Base-by-base conservation (phyloP, 2,329 filamentous ascomycete species). In the Daldinia sp. region DNA sequence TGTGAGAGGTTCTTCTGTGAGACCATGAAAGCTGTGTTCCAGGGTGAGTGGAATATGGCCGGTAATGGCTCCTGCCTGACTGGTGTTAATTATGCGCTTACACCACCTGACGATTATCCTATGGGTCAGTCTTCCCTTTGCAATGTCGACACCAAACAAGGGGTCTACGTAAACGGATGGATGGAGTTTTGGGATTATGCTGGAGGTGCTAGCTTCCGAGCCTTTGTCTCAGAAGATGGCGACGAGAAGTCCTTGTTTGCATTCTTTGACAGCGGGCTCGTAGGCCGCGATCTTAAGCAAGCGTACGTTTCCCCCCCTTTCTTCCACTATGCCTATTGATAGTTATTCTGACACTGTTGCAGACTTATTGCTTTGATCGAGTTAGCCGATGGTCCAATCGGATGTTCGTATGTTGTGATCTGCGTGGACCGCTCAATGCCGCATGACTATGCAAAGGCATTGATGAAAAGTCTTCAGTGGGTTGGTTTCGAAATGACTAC, bases 1-100 rank as follows among this genome's bases (percentile, higher is more conserved):
- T 97, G 94, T 97, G 94, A 97, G 94, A 98, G 94, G 88, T 95
- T 97, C 91, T 97, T 97, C 89, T 97, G 94, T 86, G 93, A 95
- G 91, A 91, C 90, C 88, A 93, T 97, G 90, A 92, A 89, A 85
- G 86, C 90, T 86, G 92, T 93, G 86, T 97, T 98, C 90, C 92
- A 92, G 88, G 94, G 93, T 97, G 94, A 97, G 93, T 90, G 91
- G 92, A 90, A 90, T 84, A 82, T 85, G 87, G 88, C 83, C 81
- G 84, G 85, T 86, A 87, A 90, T 89, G 91, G 89, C 91, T 95
- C 93, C 89, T 89, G 92, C 89, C 91, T 92, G 88, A 90, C 92
- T 89, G 90, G 89, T 95, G 89, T 90, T 89, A 79, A 81, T 54
- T 72, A 69, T 72, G 69, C 73, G 68, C 83, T 83, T 73, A 88